Base-by-base conservation (phyloP, 768 basidiomycete genomes). In the Suillus subaureus region DNA sequence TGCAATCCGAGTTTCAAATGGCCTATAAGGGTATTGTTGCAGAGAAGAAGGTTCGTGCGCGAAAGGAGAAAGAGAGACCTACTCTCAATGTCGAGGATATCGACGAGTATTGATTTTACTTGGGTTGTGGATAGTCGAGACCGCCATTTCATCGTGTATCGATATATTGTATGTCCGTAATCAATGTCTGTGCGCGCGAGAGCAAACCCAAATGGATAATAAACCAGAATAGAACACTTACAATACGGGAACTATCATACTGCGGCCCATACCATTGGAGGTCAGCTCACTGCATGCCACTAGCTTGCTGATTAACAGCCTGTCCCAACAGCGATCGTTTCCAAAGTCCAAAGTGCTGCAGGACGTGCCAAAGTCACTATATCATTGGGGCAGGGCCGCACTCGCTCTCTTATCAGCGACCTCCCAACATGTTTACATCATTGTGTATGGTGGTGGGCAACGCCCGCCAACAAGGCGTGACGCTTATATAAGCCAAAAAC, bases 21-120 rank as follows among this genome's bases (percentile, higher is more conserved):
- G 81, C 74, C 13, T 69, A 76, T 58, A 77, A 78, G 43, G 74
- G 80, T 1, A 80, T 83, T 42, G 73, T 77, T 66, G 21, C 37
- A 18, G 67, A 70, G 58, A 65, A 66, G 51, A 56, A 40, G 5
- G 51, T 28, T 23, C 4, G 8, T 0, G 63, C 4, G 47, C 16
- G 4, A 3, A 54, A 62, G 37, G 68, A 67, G 55, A 47, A 60
- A 49, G 63, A 68, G 61, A 77, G 67, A 57, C 74, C 74, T 5
- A 33, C 23, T 21, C 45, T 77, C 40, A 72, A 77, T 42, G 69
- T 56, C 2, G 76, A 76, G 39, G 74, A 75, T 67, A 16, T 74
- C 13, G 21, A 69, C 49, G 45, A 54, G 1, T 35, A 18, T 39
- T 64, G 61, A 49, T 45, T 28, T 18, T 26, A 28, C 9, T 54